phyloP scores from a whole-genome alignment of 2,329 filamentous ascomycete genomes.

The Nothophoma quercina region DNA sequence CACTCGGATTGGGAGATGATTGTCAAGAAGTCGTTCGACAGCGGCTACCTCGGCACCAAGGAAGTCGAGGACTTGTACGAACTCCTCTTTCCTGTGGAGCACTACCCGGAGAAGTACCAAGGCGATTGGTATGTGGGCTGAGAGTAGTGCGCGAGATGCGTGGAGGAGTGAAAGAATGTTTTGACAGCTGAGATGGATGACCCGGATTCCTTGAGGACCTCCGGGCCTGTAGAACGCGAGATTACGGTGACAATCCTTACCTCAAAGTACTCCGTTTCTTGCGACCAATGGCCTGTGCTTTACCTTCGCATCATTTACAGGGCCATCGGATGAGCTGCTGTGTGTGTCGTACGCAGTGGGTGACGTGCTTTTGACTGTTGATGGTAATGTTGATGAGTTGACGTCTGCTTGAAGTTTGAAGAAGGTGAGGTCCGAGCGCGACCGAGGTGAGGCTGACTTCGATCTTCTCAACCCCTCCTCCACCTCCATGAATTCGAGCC shows the following conservation, averaged over 20 bases:
- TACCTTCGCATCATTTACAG: too few species aligned
- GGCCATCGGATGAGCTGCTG: too few species aligned
- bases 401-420: neutral
- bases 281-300: too few species aligned
- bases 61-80: neutral
- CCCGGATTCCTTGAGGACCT: too few species aligned
- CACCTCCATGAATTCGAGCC: neutral
- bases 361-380: neutral
- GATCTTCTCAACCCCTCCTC: neutral
- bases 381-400: neutral
- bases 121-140: neutral
- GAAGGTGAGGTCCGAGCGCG: conserved; percentile 11
- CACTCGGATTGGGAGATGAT: conserved; percentile 5
- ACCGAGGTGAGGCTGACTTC: neutral
- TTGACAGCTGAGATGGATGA: too few species aligned
- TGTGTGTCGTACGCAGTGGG: too few species aligned
- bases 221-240: too few species aligned
- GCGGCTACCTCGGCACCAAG: neutral
- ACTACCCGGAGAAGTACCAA: neutral
- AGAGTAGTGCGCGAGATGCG: neutral
- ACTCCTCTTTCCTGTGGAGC: neutral
- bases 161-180: too few species aligned
- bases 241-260: too few species aligned
- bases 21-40: conserved; percentile 2
- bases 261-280: too few species aligned